Evolutionary conservation across 1,139 yeast species (phyloP).

Genomic region (Protomyces pachydermus): DNA sequence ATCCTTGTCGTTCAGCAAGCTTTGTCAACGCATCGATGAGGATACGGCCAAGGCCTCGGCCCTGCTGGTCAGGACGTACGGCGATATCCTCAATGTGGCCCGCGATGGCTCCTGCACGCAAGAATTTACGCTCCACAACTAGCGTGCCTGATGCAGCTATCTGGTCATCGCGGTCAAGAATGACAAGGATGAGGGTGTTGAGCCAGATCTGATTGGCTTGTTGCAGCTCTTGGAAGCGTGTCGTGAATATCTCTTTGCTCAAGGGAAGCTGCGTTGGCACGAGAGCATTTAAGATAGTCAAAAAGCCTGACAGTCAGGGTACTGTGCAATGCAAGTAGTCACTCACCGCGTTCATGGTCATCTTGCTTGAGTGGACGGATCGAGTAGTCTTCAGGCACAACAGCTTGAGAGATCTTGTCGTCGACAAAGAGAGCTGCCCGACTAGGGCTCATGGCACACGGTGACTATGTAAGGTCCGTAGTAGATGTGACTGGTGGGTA

Average conservation of each 20-base stretch:
- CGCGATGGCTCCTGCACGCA: conserved; percentile 72
- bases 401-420: no score
- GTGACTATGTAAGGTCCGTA: no score
- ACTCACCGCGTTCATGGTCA: no score
- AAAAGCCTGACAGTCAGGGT: no score
- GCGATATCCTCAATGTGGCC: conserved; percentile 97
- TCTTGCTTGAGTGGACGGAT: no score
- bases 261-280: conserved; percentile 22
- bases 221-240: neutral
- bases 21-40: conserved; percentile 4
- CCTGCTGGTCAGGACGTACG: conserved; percentile 70
- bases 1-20: conserved; percentile 17
- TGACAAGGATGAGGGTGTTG: no score
- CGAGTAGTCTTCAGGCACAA: no score
- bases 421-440: no score
- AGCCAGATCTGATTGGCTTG: neutral
- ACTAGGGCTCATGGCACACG: no score
- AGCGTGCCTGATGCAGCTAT: conserved; percentile 45
- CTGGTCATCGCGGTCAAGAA: neutral
- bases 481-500: no score
- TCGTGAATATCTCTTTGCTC: neutral
- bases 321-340: no score
- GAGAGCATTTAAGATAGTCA: no score
- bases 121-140: conserved; percentile 51
- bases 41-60: conserved; percentile 64